Conservation (phyloP, 495 filamentous ascomycete genomes). For the Tuber aestivum region DNA sequence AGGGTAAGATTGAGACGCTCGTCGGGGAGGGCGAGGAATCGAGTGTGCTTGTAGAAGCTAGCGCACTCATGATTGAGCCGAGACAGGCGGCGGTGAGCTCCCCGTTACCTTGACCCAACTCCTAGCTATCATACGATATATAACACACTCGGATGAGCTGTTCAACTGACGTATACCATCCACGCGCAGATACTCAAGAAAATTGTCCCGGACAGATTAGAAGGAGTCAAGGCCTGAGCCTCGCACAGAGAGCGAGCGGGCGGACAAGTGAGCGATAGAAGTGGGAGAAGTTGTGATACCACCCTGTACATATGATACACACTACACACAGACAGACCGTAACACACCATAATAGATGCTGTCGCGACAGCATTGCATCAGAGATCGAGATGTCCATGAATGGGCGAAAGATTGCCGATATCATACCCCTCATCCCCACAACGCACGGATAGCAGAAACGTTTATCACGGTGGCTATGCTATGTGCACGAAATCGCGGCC, state of each 20-base stretch:
- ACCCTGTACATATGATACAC: background rate
- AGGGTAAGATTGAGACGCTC: slow-evolving; percentile 81
- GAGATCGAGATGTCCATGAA: background rate
- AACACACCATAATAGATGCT: background rate
- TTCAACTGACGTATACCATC: background rate
- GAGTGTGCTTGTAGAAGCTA: slow-evolving; percentile 66
- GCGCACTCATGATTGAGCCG: slow-evolving; percentile 85
- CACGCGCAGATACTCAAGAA: background rate
- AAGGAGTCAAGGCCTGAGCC: background rate
- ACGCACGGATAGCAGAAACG: background rate
- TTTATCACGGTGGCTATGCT: background rate
- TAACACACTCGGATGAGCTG: background rate
- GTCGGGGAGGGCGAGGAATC: slow-evolving; percentile 56
- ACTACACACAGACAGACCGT: background rate
- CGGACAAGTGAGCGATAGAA: background rate
- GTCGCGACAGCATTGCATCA: background rate
- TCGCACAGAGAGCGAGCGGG: background rate
- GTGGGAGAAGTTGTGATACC: background rate
- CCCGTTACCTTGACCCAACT: background rate
- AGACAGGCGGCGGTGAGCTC: slow-evolving; percentile 62
- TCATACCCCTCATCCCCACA: background rate
- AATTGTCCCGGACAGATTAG: background rate
- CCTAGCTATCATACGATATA: background rate
- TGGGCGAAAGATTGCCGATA: background rate
- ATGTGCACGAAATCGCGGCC: background rate